Conservation (phyloP, 1,284 basidiomycete species). For the Earliella scabrosa region DNA sequence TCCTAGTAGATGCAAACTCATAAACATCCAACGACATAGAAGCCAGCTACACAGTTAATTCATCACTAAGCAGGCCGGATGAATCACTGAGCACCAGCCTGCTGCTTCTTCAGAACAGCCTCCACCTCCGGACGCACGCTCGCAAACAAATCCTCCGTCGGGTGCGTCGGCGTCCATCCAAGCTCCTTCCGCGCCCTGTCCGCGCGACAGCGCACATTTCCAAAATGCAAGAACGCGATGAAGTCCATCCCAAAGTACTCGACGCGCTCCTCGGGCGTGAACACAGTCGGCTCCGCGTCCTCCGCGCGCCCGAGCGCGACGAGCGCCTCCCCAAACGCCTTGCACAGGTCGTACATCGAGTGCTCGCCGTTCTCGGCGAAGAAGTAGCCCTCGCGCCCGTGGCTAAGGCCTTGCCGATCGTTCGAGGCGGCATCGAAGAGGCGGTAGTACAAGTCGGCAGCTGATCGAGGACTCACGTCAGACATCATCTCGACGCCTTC, state of each 20-base stretch:
- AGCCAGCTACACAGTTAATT: no score
- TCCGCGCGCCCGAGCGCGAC: constrained; percentile 33
- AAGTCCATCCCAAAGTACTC: constrained; percentile 29
- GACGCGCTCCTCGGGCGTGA: constrained; percentile 38
- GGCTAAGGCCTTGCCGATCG: constrained; percentile 29
- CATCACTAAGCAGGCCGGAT: no score
- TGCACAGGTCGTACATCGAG: constrained; percentile 40
- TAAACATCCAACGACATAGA: no score
- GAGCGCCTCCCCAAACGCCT: constrained; percentile 42
- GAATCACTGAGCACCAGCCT: background rate
- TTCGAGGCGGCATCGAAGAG: constrained; percentile 26
- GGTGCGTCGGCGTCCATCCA: constrained; percentile 43
- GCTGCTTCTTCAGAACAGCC: constrained; percentile 15
- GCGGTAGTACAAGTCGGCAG: constrained; percentile 30
- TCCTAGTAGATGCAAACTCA: no score
- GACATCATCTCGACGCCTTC: constrained; percentile 33
- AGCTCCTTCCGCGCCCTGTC: constrained; percentile 41
- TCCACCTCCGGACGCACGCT: constrained; percentile 38
- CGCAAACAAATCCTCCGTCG: constrained; percentile 37
- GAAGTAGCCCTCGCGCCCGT: constrained; percentile 52
- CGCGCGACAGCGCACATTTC: constrained; percentile 46
- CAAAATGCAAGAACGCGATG: constrained; percentile 33
- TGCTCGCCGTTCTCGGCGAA: constrained; percentile 53
- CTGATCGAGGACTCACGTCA: constrained; percentile 7
- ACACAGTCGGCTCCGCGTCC: constrained; percentile 35